Evolutionary conservation across 2,329 filamentous ascomycete species (phyloP), one percentile per base, ranked within the genome.

Genomic region (Xylaria sp.): DNA sequence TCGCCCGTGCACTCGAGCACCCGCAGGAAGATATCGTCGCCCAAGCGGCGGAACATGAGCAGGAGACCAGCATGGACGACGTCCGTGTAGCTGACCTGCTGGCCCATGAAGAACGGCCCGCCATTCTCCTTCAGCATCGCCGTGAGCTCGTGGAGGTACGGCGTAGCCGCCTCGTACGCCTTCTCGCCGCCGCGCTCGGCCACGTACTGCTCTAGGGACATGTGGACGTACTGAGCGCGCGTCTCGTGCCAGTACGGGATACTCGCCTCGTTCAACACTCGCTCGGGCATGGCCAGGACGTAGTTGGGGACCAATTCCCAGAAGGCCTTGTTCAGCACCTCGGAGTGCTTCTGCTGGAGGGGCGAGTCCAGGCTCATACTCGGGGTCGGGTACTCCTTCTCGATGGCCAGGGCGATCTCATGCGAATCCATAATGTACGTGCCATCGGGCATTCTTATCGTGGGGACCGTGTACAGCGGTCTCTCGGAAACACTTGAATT

Each of bases 361-460:
- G 80, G 79, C 0, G 81, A 79, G 65, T 87, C 80, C 2, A 89
- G 74, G 62, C 82, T 79, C 1, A 89, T 69, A 0, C 82, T 75
- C 0, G 86, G 86, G 19, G 76, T 71, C 0, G 87, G 87, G 63
- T 88, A 76, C 0, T 74, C 73, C 56, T 78, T 73, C 67, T 91
- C 87, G 39, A 91, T 76, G 16, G 76, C 76, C 11, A 73, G 65
- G 11, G 82, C 84, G 63, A 91, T 91, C 49, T 74, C 73, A 62
- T 74, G 76, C 1, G 84, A 88, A 69, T 91, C 86, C 82, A 86
- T 88, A 7, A 87, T 65, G 67, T 82, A 86, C 0, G 70, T 80
- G 16, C 82, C 83, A 52, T 85, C 79, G 11, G 73, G 71, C 50
- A 75, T 60, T 58, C 71, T 72, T 63, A 74, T 66, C 3, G 73